phyloP scores from a whole-genome alignment of 2,329 filamentous ascomycete genomes.

The Cryphonectria radicalis region DNA sequence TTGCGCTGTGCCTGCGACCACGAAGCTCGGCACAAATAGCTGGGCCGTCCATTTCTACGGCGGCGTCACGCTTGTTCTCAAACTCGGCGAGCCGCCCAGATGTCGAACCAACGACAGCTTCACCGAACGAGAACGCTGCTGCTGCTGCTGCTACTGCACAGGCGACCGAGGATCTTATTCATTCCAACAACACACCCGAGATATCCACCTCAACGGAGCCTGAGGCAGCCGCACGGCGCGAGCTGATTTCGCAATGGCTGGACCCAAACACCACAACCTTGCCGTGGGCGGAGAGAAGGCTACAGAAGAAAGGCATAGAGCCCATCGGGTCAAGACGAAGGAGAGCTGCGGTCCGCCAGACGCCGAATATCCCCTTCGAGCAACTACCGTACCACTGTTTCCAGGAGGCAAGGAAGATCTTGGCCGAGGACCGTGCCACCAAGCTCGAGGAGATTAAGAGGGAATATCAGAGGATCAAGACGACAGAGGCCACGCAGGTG shows the following conservation, averaged over 20 bases:
- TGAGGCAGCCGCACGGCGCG: conserved; percentile 24
- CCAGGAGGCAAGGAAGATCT: conserved; percentile 87
- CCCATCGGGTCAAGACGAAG: conserved; percentile 86
- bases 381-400: conserved; percentile 97
- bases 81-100: conserved; percentile 43
- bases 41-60: conserved; percentile 42
- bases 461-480: conserved; percentile 70
- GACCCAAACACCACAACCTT: conserved; percentile 73
- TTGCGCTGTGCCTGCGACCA: conserved; percentile 58
- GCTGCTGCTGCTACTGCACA: conserved; percentile 27
- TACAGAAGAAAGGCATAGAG: conserved; percentile 69
- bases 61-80: conserved; percentile 41
- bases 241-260: conserved; percentile 49
- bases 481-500: conserved; percentile 63
- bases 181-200: conserved; percentile 26
- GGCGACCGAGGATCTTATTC: conserved; percentile 31
- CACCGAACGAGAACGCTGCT: conserved; percentile 27
- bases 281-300: conserved; percentile 65
- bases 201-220: conserved; percentile 1
- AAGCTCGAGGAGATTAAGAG: conserved; percentile 75
- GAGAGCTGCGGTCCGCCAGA: conserved; percentile 70
- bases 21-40: conserved; percentile 38
- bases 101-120: conserved; percentile 40
- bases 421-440: conserved; percentile 78
- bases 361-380: conserved; percentile 79